Evolutionary conservation across 345 rosid genomes (phyloP), one percentile per base, ranked within the genome.

Genomic region (Eucalyptus pumila): DNA sequence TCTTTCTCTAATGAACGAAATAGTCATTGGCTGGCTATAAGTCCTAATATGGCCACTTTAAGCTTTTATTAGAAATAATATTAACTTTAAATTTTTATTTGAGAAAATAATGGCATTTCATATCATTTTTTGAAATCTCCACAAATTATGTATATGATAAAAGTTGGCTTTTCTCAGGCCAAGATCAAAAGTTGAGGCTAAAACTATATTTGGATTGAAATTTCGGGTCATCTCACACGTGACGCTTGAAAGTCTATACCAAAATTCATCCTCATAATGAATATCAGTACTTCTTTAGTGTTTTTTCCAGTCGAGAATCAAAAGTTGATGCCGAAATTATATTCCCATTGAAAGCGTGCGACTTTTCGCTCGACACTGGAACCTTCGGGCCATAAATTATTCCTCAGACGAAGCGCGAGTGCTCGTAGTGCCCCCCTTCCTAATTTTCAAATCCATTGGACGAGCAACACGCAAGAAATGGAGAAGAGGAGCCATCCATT

Each of bases 21-120:
- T 21, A 52, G 58, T 52, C 11, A 21, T 8, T 0, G 26, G 58
- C 5, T 5, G 2, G 5, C 26, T 52, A 21, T 21, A 21, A 52
- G 58, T 52, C 5, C 0, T 52, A 52, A 21, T 52, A 4, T 8
- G 0, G 0, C 0, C 0, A 52, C 1, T 52, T 52, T 52, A 4
- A 1, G 2, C 0, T 52, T 52, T 52, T 21, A 52, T 52, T 52
- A 1, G 1, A 52, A 52, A 21, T 52, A 52, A 52, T 21, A 0
- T 8, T 2, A 21, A 52, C 2, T 52, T 52, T 4, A 0, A 52
- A 9, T 52, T 4, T 52, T 21, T 52, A 52, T 52, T 52, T 52
- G 2, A 52, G 5, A 8, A 52, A 52, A 52, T 52, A 52, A 52
- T 8, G 10, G 1, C 58, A 52, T 52, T 52, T 52, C 5, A 19